Base-by-base conservation (phyloP, 345 rosid genomes). In the Citrus unshiu region DNA sequence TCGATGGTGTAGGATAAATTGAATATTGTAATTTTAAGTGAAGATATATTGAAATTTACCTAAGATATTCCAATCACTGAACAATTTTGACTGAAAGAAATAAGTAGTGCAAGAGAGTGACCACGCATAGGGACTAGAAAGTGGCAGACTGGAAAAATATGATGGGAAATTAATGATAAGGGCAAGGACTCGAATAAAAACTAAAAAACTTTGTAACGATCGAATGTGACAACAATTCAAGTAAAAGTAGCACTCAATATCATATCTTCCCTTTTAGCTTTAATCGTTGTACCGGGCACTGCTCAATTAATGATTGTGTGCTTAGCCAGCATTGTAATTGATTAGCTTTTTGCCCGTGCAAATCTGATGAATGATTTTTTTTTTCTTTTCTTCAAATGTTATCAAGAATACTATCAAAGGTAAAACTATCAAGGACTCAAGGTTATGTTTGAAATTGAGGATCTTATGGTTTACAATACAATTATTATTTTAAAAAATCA, bases 151-250 rank as follows among this genome's bases (percentile, higher is more conserved):
- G 65, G 46, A 43, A 54, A 18, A 54, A 18, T 29, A 71, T 16
- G 54, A 5, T 12, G 16, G 18, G 4, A 57, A 57, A 22, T 13
- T 6, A 32, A 65, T 72, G 46, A 72, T 56, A 32, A 9, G 9
- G 3, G 46, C 65, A 24, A 60, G 40, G 77, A 59, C 66, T 49
- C 5, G 7, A 49, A 46, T 12, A 72, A 24, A 43, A 72, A 72
- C 61, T 37, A 43, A n/a, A 43, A n/a, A 73, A 60, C 35, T 35
- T 73, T 60, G 75, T 60, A 59, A 39, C 21, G 25, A 39, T 37
- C 35, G 35, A 73, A 73, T 34, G 34, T 37, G 77, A 59, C 56
- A 73, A 37, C 49, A 59, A 60, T 73, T 74, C 77, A 39, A 74
- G 57, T 7, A 24, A 60, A 60, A 60, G 77, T 27, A 59, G 67